phyloP scores from a whole-genome alignment of 2,329 filamentous ascomycete species.

The Capronia coronata region DNA sequence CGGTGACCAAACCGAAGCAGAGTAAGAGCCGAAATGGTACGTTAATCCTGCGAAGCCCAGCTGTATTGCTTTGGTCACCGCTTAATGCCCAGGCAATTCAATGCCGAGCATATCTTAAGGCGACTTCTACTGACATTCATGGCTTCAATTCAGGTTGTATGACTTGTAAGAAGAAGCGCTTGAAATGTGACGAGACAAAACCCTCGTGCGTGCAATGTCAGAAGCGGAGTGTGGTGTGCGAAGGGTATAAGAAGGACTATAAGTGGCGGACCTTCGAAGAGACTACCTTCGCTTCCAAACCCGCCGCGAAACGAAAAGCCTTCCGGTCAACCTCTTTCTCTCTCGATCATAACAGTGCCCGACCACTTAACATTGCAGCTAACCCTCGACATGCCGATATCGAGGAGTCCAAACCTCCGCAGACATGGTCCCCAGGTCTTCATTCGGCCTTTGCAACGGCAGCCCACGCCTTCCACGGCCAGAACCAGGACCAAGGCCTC shows the following conservation, averaged over 20 bases:
- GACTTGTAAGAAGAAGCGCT: slow-evolving; percentile 65
- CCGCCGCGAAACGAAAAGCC: slow-evolving; percentile 38
- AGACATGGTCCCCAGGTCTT: slow-evolving; percentile 23
- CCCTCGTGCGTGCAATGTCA: slow-evolving; percentile 62
- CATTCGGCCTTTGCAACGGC: slow-evolving; percentile 25
- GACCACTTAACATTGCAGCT: slow-evolving; percentile 17
- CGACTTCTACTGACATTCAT: slow-evolving; percentile 11
- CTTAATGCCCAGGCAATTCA: background rate
- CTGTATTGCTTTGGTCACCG: background rate
- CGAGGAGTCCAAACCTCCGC: slow-evolving; percentile 6
- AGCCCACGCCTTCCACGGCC: slow-evolving; percentile 18
- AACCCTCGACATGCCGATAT: background rate
- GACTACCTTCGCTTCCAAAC: slow-evolving; percentile 44
- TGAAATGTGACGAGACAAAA: slow-evolving; percentile 69
- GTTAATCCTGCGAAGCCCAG: slow-evolving; percentile 27
- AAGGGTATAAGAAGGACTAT: slow-evolving; percentile 68
- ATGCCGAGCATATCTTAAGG: background rate
- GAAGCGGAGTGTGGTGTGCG: slow-evolving; percentile 58
- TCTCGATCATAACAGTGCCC: slow-evolving; percentile 33
- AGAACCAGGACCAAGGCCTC: background rate
- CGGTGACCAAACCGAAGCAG: slow-evolving; percentile 58
- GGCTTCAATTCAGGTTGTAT: slow-evolving; percentile 52
- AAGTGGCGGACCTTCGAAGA: slow-evolving; percentile 69
- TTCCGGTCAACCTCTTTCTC: slow-evolving; percentile 18
- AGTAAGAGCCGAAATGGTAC: slow-evolving; percentile 70